These are phyloP conservation scores for Forsythia suspensa DNA, from an alignment of 257 asterid species.

Conservation along the genomic window DNA sequence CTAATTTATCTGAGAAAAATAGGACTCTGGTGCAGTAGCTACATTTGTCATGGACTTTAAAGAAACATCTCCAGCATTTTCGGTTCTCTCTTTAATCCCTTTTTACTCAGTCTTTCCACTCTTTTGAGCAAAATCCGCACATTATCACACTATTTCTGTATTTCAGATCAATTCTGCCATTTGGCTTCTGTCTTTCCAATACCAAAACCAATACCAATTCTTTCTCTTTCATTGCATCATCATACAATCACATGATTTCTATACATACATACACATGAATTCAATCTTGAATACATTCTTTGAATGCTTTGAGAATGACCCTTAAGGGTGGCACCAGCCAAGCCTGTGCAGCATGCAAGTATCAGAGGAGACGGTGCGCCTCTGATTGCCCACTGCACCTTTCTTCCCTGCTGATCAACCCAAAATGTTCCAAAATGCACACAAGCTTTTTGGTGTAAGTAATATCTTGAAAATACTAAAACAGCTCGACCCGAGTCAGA, in stretches of 20 bases:
- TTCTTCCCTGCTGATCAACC: constrained; percentile 89
- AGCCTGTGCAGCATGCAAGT: constrained; percentile 95
- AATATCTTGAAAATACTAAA: constrained; percentile 67
- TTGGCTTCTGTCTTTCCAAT: constrained; percentile 1
- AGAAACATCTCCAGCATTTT: too few species aligned
- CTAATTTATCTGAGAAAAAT: neutral
- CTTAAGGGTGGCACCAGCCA: constrained; percentile 91
- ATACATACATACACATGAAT: neutral
- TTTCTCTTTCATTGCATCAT: neutral
- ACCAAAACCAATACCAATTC: neutral
- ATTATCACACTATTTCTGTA: neutral
- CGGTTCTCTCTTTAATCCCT: neutral
- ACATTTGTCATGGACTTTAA: neutral
- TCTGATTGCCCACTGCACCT: constrained; percentile 79
- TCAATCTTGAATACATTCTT: neutral
- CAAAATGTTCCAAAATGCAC: constrained; percentile 75
- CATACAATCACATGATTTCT: neutral
- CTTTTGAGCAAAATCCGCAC: constrained; percentile 13
- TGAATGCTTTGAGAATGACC: constrained; percentile 47
- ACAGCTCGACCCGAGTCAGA: constrained; percentile 61
- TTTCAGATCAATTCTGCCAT: neutral
- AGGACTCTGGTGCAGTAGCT: neutral
- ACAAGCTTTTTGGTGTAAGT: constrained; percentile 78
- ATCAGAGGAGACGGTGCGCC: constrained; percentile 74
- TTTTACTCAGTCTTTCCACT: constrained; percentile 54